These are phyloP conservation scores for Coffea humblotiana DNA, from an alignment of 305 asterid genomes.

Conservation along the genomic window DNA sequence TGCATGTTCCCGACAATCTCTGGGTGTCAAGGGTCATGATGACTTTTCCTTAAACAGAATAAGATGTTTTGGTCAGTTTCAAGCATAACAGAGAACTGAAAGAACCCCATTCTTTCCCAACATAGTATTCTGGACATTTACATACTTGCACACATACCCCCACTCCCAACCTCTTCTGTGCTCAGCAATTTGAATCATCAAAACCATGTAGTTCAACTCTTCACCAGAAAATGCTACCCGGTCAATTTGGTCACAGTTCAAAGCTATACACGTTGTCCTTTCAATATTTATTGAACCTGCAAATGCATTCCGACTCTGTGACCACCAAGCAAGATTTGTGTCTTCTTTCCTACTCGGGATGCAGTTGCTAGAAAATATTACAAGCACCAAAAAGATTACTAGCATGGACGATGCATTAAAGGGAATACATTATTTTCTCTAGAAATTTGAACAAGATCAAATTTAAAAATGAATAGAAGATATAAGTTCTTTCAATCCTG, in stretches of 20 bases:
- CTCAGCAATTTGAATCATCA: not conserved
- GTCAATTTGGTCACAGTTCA: slow-evolving; percentile 2
- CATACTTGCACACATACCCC: slow-evolving; percentile 17
- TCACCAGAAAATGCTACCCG: not conserved
- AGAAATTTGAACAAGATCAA: no score
- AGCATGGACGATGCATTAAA: no score
- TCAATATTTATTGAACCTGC: not conserved
- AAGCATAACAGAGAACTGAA: slow-evolving; percentile 32
- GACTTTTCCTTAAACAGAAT: slow-evolving; percentile 46
- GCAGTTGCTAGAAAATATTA: no score
- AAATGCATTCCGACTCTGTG: no score
- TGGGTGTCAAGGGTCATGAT: slow-evolving; percentile 65
- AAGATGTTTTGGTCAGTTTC: slow-evolving; percentile 31
- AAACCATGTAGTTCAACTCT: slow-evolving; percentile 2
- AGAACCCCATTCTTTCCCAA: slow-evolving; percentile 24
- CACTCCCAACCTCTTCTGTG: slow-evolving; percentile 17
- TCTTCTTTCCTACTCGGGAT: no score
- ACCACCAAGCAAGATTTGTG: no score
- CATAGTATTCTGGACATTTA: slow-evolving; percentile 19
- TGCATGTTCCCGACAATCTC: slow-evolving; percentile 87
- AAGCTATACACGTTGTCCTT: not conserved
- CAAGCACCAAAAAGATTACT: no score
- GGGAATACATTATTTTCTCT: no score
- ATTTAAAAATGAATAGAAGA: no score
- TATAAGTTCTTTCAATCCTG: no score